phyloP scores from a whole-genome alignment of 1,139 yeast genomes.

The Geotrichum histeridarum region DNA sequence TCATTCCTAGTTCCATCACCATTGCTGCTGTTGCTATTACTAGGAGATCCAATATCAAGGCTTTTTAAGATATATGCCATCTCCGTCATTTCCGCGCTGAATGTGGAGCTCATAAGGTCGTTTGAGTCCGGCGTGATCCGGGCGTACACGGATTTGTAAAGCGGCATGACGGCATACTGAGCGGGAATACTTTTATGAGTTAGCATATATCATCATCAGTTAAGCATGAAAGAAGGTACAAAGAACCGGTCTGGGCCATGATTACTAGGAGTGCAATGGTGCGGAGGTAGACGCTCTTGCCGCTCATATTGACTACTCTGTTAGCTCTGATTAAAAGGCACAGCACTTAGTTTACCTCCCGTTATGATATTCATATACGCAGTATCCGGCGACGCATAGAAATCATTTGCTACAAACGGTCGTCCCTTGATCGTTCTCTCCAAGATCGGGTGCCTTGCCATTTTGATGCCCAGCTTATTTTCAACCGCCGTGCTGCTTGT shows the following conservation, averaged over 20 bases:
- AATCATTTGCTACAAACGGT: conserved; percentile 41
- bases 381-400: conserved; percentile 34
- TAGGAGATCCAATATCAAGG: conserved; percentile 27
- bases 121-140: conserved; percentile 45
- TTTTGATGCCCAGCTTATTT: conserved; percentile 33
- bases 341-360: conserved; percentile 30
- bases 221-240: conserved; percentile 22
- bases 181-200: conserved; percentile 42
- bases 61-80: conserved; percentile 42
- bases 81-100: conserved; percentile 48
- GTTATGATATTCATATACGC: conserved; percentile 45
- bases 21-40: not conserved
- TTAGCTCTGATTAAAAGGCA: not conserved
- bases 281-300: conserved; percentile 48
- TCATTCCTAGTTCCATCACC: not conserved
- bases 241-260: conserved; percentile 49
- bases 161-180: conserved; percentile 40
- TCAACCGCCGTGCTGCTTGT: conserved; percentile 22
- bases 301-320: conserved; percentile 46
- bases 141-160: conserved; percentile 43
- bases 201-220: no score
- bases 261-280: conserved; percentile 45
- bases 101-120: conserved; percentile 44
- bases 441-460: conserved; percentile 43
- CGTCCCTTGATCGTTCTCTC: conserved; percentile 29